Evolutionary conservation across 2,329 filamentous ascomycete genomes (phyloP).

Genomic region (Aspergillus eucalypticola): DNA sequence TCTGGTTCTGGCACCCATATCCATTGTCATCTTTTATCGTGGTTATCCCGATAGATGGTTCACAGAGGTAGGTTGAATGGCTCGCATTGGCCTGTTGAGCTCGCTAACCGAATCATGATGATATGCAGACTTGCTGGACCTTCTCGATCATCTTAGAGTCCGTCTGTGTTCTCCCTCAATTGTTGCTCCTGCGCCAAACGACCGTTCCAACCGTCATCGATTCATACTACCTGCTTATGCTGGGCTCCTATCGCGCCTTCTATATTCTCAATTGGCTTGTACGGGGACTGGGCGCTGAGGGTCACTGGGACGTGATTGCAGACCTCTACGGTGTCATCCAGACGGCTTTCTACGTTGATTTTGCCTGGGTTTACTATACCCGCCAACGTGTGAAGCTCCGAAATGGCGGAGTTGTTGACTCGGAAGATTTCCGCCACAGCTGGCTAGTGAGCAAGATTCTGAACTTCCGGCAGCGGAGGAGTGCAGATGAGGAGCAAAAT

Average conservation of each 20-base stretch:
- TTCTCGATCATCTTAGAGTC: slow-evolving; percentile 93
- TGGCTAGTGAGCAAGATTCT: slow-evolving; percentile 82
- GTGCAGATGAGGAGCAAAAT: slow-evolving; percentile 41
- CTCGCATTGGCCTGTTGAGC: background rate
- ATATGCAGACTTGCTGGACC: slow-evolving; percentile 70
- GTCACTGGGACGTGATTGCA: slow-evolving; percentile 67
- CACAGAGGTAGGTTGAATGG: slow-evolving; percentile 39
- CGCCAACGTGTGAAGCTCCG: slow-evolving; percentile 92
- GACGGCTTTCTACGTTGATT: slow-evolving; percentile 87
- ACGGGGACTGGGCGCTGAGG: slow-evolving; percentile 61
- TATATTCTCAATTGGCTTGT: slow-evolving; percentile 92
- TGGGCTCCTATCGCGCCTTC: slow-evolving; percentile 83
- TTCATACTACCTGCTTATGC: slow-evolving; percentile 87
- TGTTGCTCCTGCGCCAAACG: slow-evolving; percentile 90
- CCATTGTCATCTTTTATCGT: slow-evolving; percentile 68
- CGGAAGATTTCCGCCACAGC: slow-evolving; percentile 80
- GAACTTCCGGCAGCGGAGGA: slow-evolving; percentile 48
- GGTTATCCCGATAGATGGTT: slow-evolving; percentile 43
- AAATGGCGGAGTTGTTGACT: slow-evolving; percentile 82
- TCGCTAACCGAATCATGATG: background rate
- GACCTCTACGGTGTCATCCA: slow-evolving; percentile 87
- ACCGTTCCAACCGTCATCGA: slow-evolving; percentile 93
- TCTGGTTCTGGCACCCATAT: slow-evolving; percentile 68
- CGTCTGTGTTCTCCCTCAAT: slow-evolving; percentile 84
- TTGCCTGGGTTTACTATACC: slow-evolving; percentile 95